Base-by-base conservation (phyloP, 208 protist species). In the Acanthamoeba healyi region DNA sequence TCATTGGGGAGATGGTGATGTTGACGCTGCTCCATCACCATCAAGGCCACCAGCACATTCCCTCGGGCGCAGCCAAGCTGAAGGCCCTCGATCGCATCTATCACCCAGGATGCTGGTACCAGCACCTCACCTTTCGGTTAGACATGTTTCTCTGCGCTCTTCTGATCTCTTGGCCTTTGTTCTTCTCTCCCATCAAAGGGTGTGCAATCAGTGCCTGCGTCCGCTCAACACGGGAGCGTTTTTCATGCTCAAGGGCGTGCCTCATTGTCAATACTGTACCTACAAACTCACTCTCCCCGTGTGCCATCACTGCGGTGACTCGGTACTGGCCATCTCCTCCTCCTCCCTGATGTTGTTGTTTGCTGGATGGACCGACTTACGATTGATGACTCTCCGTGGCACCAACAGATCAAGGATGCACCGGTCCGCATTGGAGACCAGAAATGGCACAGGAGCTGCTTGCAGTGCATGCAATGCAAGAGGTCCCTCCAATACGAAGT, bases 191-290 rank as follows among this genome's bases (percentile, higher is more conserved):
- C 9, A 72, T 15, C 29, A 42, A 7, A 79, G 74, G 74, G 44
- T 84, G 22, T 84, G 74, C 74, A 84, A 84, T 56, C 38, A 38
- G 10, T 84, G 74, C 44, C 74, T 84, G 24, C 74, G 74, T 36
- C 38, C 38, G 74, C 74, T 84, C n/a, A 49, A 84, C 29, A 84
- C 74, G 26, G 42, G 74, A 5, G 44, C 74, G 19, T 84, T 84
- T 24, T 84, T 84, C 74, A 58, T 84, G 74, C 74, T 84, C 26
- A 10, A 58, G 74, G 74, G 74, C 42, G 74, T 56, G 26, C 74
- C 74, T 15, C 74, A 84, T 56, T 84, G 74, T 22, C 74, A 84
- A 38, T 84, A 58, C n/a, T 84, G 74, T 44, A 84, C 74, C 26
- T 26, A 84, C 46, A 51, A 84, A 17, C 74, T 84, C 44, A 58